Evolutionary conservation across 2,329 filamentous ascomycete species (phyloP).

Genomic region (Hymenoscyphus repandus): DNA sequence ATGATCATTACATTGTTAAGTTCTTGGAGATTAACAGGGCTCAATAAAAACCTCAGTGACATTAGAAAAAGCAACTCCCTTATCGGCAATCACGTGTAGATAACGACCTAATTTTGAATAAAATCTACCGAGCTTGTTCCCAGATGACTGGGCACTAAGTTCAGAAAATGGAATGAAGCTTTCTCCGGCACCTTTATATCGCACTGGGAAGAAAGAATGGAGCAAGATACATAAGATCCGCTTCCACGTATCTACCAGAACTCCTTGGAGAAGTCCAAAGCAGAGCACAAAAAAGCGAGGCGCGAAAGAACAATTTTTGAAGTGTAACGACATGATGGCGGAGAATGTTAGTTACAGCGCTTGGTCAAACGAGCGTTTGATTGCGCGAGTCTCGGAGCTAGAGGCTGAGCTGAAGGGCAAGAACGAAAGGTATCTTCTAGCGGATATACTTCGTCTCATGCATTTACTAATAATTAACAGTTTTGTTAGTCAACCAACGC

Average conservation of each 20-base stretch:
- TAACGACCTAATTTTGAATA: constrained; percentile 13
- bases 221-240: constrained; percentile 4
- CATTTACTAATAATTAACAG: not conserved
- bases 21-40: not conserved
- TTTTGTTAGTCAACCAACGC: not conserved
- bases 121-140: constrained; percentile 1
- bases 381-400: constrained; percentile 61
- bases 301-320: constrained; percentile 10
- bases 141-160: constrained; percentile 6
- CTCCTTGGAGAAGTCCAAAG: constrained; percentile 14
- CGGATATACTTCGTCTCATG: constrained; percentile 6
- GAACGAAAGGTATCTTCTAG: constrained; percentile 29
- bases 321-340: constrained; percentile 8
- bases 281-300: constrained; percentile 12
- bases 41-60: constrained; percentile 30
- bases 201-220: constrained; percentile 7
- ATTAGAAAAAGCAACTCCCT: constrained; percentile 8
- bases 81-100: constrained; percentile 18
- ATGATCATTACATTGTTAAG: constrained; percentile 9
- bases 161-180: constrained; percentile 1
- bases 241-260: constrained; percentile 16
- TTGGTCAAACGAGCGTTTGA: constrained; percentile 65
- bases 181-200: not conserved
- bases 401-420: constrained; percentile 59
- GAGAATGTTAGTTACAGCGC: constrained; percentile 48